Evolutionary conservation across 805 yeast species (phyloP), one percentile per base, ranked within the genome.

Genomic region (Lachancea nothofagi): DNA sequence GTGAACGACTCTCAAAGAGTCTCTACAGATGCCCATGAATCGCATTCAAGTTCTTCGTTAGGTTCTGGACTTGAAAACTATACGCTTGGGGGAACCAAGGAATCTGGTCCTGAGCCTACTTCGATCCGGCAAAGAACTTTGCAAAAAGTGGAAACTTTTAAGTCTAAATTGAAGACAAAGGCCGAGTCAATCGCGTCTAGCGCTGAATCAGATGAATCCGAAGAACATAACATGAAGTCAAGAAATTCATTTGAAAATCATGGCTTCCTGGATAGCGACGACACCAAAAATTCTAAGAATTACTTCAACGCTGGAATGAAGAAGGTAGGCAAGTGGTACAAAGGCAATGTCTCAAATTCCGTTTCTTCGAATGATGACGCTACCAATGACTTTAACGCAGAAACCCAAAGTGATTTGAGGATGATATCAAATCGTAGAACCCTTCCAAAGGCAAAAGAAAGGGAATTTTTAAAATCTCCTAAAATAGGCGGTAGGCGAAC

Each of bases 321-420:
- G 42, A 82, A 77, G 50, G 57, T 83, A 6, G 84, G 83, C 1
- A 78, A 74, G 45, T 80, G 90, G 86, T 83, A 83, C 49, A 70
- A 69, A 38, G 61, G 57, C 13, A 45, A 45, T 15, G 55, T 55
- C 2, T 42, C 45, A 12, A 46, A 29, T 6, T 21, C 28, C 7
- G 35, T 20, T 4, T 15, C 22, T 7, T 7, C 14, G n/a, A 20
- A 19, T 7, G 38, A 34, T 9, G 34, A 12, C 33, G 33, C 5
- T 29, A 36, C 24, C 13, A 42, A 38, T 9, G 36, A 42, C 4
- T 19, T 31, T 5, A 12, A 14, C 10, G 29, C 12, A 15, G 9
- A 22, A 12, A 29, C 29, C 3, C 29, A 24, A 15, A 14, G 29
- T 10, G 30, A 40, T 9, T 60, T 62, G 2, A 51, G 43, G 30